Evolutionary conservation across 768 basidiomycete genomes (phyloP).

Genomic region (Boletus pseudo-olivaceus): DNA sequence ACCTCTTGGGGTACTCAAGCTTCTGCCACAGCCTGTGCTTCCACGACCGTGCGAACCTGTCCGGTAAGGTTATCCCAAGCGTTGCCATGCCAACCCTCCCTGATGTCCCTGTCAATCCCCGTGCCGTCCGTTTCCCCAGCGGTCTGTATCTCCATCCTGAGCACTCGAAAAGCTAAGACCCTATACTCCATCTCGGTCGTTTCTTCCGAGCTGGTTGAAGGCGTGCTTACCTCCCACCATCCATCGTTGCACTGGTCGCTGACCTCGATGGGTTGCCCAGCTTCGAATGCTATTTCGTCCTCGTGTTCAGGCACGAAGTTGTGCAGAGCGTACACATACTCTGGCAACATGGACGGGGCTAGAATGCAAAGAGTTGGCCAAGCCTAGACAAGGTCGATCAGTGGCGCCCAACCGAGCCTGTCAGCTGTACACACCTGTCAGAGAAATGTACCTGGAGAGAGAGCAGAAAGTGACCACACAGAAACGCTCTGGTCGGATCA

Average conservation of each 20-base stretch:
- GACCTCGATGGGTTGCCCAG: no score
- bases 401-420: background rate
- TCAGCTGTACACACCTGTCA: constrained; percentile 1
- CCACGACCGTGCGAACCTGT: constrained; percentile 49
- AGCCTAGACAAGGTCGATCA: background rate
- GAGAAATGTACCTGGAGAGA: background rate
- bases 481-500: background rate
- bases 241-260: no score
- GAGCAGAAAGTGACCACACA: background rate
- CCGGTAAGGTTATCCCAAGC: constrained; percentile 65
- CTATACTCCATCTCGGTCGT: constrained; percentile 52
- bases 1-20: constrained; percentile 15
- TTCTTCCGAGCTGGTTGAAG: constrained; percentile 76
- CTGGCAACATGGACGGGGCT: constrained; percentile 49
- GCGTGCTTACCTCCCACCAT: constrained; percentile 33
- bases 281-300: background rate
- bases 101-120: constrained; percentile 48
- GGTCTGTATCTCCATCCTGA: constrained; percentile 47
- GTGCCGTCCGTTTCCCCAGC: constrained; percentile 43
- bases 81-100: constrained; percentile 62
- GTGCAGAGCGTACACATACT: constrained; percentile 86
- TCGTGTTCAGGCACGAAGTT: constrained; percentile 90
- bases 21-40: constrained; percentile 15
- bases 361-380: background rate
- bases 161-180: constrained; percentile 78